phyloP scores from a whole-genome alignment of 2,329 filamentous ascomycete genomes.

The Scedosporium apiospermum region DNA sequence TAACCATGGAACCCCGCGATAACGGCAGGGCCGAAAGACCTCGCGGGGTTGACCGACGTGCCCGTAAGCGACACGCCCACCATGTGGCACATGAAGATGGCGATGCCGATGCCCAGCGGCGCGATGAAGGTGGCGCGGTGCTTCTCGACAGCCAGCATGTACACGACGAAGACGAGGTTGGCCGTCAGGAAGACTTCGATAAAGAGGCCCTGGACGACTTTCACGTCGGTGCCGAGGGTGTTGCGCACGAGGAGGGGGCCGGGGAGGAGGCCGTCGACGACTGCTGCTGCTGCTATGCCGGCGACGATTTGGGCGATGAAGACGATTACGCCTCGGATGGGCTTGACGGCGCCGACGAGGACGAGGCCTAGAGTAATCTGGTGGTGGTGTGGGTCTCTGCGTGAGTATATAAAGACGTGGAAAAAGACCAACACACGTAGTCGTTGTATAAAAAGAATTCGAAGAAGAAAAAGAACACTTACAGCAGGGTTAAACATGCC shows the following conservation, averaged over 20 bases:
- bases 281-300: conserved; percentile 47
- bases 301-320: conserved; percentile 48
- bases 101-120: conserved; percentile 61
- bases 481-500: conserved; percentile 43
- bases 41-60: conserved; percentile 39
- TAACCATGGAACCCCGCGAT: conserved; percentile 32
- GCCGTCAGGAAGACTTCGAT: conserved; percentile 59
- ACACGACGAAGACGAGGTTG: conserved; percentile 53
- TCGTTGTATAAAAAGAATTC: neutral
- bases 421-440: neutral
- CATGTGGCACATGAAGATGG: conserved; percentile 53
- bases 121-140: conserved; percentile 63
- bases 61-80: conserved; percentile 36
- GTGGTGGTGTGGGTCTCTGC: neutral
- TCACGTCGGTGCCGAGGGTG: conserved; percentile 40
- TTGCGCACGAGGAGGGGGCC: conserved; percentile 46
- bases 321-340: conserved; percentile 40
- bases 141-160: conserved; percentile 65
- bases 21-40: conserved; percentile 39
- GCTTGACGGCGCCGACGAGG: conserved; percentile 47
- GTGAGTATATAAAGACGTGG: too few species aligned
- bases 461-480: conserved; percentile 14
- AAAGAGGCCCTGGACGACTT: conserved; percentile 49
- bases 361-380: conserved; percentile 49
- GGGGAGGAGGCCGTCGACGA: conserved; percentile 49